These are phyloP conservation scores for Scopulariopsis brevicaulis DNA, from an alignment of 2,329 filamentous ascomycete species.

Conservation along the genomic window DNA sequence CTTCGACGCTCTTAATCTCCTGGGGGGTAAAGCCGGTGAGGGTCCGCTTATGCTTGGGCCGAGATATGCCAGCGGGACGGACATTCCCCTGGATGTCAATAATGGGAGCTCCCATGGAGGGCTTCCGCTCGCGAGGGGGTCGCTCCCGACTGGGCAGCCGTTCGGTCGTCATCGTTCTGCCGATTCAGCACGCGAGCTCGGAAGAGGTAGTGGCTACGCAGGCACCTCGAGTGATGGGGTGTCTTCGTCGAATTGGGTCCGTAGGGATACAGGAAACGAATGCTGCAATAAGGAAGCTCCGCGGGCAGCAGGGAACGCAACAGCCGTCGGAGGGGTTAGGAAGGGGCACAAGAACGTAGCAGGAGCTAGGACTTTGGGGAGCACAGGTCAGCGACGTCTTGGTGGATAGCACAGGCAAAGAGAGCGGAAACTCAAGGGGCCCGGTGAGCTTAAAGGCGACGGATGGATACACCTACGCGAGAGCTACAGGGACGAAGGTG, in stretches of 20 bases:
- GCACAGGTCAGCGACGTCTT: neutral
- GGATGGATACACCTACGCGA: neutral
- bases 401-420: neutral
- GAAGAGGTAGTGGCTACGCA: neutral
- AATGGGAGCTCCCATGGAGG: conserved; percentile 72
- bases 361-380: neutral
- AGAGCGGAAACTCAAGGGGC: neutral
- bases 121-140: conserved; percentile 29
- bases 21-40: conserved; percentile 82
- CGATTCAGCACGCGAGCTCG: neutral
- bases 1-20: conserved; percentile 91
- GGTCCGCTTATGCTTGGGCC: conserved; percentile 96
- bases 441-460: neutral
- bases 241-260: neutral
- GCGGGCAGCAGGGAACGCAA: neutral
- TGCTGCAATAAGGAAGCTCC: neutral
- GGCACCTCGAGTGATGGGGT: neutral
- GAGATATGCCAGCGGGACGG: conserved; percentile 70
- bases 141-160: conserved; percentile 55
- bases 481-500: neutral
- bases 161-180: neutral
- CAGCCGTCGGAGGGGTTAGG: neutral
- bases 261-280: neutral
- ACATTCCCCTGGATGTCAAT: conserved; percentile 78
- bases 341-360: neutral